Conservation (phyloP, 169 alveolate genomes). For the Nephromyces sp. region DNA sequence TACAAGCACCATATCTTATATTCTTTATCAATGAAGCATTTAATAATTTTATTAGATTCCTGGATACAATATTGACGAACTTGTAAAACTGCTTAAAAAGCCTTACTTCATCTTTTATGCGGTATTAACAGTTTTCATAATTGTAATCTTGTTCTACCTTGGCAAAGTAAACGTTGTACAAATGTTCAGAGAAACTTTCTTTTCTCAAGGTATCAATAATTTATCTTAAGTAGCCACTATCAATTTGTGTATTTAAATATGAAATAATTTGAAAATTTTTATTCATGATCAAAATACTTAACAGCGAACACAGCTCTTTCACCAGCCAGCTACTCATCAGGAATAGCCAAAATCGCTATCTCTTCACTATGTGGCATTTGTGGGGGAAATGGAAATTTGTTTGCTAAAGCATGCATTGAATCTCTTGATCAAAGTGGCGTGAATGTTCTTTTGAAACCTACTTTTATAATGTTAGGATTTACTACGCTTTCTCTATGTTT, state of each 20-base stretch:
- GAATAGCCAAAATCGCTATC: neutral
- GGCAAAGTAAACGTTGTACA: neutral
- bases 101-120: neutral
- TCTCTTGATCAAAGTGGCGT: neutral
- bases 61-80: neutral
- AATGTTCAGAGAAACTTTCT: neutral
- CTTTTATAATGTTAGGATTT: neutral
- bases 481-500: neutral
- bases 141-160: neutral
- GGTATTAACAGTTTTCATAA: neutral
- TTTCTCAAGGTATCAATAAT: neutral
- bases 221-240: neutral
- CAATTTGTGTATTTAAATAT: neutral
- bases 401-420: slow-evolving; percentile 10
- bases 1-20: neutral
- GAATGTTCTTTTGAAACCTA: neutral
- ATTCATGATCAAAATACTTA: too few relatives aligned
- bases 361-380: slow-evolving; percentile 4
- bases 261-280: neutral
- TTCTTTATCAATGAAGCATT: neutral
- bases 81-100: neutral
- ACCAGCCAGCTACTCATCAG: slow-evolving; percentile 10
- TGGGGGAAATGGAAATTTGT: slow-evolving; percentile 9
- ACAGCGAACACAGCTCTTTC: too few relatives aligned
- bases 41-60: neutral